Base-by-base conservation (phyloP, 306 rosid species). In the Potentilla sterilis region DNA sequence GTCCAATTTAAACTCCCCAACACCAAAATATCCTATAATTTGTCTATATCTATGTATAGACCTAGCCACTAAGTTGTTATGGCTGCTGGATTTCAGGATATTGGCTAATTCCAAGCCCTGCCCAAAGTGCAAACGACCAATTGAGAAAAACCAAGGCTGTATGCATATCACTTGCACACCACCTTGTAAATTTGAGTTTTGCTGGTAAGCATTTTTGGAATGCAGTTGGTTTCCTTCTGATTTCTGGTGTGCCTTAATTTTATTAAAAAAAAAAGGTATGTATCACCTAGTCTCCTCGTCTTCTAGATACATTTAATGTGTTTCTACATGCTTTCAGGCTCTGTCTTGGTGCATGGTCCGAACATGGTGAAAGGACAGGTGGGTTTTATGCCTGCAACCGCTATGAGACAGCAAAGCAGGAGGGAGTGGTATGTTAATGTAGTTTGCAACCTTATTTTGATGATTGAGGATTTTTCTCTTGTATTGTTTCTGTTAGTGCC, bases 351-450 rank as follows among this genome's bases (percentile, higher is more conserved):
- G 88, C 92, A 13, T 93, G 97, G 98, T 82, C 92, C 6, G 98
- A 93, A 62, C 98, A 93, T 84, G 97, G 98, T 81, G 98, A 93
- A 84, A 88, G 93, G 81, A 90, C 97, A 1, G 98, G 97, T 73
- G 98, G 98, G 4, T 93, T 93, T 83, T 93, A 93, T 89, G 98
- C 98, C 51, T 93, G 98, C 87, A 93, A 93, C 79, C 96, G 98
- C 63, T 93, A 93, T 68, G 98, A 93, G 79, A 85, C 89, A 72
- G 98, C 97, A 48, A 93, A 88, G 82, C 98, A 93, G 83, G 98
- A 93, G 78, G 97, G 98, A 81, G 98, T 87, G 83, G 88, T 85
- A 87, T 49, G 19, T 58, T 24, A 49, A n/a, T 54, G 55, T 61
- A 24, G 14, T 71, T 69, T 54, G 22, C n/a, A 38, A 55, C 35